Base-by-base conservation (phyloP, 1,284 basidiomycete genomes). In the Heterobasidion occidentale region DNA sequence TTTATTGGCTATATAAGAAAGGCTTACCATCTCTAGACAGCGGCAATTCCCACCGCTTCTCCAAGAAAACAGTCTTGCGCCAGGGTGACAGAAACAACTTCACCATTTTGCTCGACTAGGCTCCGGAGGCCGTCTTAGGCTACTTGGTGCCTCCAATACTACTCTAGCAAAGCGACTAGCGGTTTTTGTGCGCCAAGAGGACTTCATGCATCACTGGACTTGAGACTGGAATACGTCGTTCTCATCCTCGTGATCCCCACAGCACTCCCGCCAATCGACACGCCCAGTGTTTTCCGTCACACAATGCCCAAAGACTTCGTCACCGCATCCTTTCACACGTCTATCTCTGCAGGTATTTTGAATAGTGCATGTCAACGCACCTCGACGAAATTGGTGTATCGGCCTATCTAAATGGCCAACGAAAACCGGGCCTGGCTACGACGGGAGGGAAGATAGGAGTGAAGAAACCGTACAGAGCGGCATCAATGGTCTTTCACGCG, bases 41-140 rank as follows among this genome's bases (percentile, higher is more conserved):
- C 64, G 27, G 27, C 19, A 54, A 56, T 19, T 42, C 46, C 9
- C 45, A 67, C 38, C 62, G 59, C 2, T 84, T 83, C 58, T 58
- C 65, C 47, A 86, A 76, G 72, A 92, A 92, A 70, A 65, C 53
- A 2, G 73, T 85, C 1, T 69, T 88, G 53, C 75, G 82, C 17
- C 73, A 78, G 55, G 90, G 90, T 0, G 78, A 81, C 65, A 78
- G 87, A 63, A 94, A 94, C 67, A 94, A 94, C 69, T 94, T 94
- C 65, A 75, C 77, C 56, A 83, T 94, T 46, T 56, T 83, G 35
- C 58, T 81, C 33, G 69, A 33, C n/a, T 33, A n/a, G 38, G 3
- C n/a, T 42, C 38, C 6, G n/a, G 38, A 9, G n/a, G 7, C 7
- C 38, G 38, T n/a, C 12, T 12, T n/a, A 42, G 38, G 2, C 38